phyloP scores from a whole-genome alignment of 1,139 yeast genomes.

The Candida sp. region DNA sequence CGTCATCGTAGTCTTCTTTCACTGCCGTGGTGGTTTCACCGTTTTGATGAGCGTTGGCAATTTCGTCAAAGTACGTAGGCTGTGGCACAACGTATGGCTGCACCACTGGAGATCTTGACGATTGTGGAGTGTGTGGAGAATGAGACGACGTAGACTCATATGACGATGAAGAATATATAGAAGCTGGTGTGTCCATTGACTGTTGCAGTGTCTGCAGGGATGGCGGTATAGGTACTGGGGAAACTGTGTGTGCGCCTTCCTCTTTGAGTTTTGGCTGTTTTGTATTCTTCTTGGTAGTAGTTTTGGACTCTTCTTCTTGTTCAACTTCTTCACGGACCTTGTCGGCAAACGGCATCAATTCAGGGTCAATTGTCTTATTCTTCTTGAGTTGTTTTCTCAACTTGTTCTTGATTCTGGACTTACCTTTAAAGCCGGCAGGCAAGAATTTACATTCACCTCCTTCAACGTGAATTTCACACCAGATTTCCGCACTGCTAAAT shows the following conservation, averaged over 20 bases:
- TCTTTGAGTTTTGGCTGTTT: constrained; percentile 3
- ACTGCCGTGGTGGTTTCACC: not conserved
- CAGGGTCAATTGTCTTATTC: constrained; percentile 17
- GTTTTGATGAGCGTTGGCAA: constrained; percentile 7
- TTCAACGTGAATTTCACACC: constrained; percentile 93
- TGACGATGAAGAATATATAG: constrained; percentile 11
- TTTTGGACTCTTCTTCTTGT: constrained; percentile 5
- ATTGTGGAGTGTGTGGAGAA: constrained; percentile 16
- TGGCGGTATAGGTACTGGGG: constrained; percentile 1
- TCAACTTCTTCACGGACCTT: constrained; percentile 16
- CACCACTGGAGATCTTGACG: constrained; percentile 15
- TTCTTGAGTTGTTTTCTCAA: constrained; percentile 39
- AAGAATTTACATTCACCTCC: constrained; percentile 76
- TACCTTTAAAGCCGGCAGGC: constrained; percentile 62
- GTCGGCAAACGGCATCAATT: constrained; percentile 17
- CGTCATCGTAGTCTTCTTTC: constrained; percentile 46
- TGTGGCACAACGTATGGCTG: constrained; percentile 9
- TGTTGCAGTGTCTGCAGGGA: constrained; percentile 3
- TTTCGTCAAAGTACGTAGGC: constrained; percentile 11
- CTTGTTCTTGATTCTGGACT: constrained; percentile 49
- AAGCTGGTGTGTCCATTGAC: constrained; percentile 15
- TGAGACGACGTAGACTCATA: constrained; percentile 11
- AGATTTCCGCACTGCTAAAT: constrained; percentile 77
- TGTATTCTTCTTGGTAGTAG: not conserved
- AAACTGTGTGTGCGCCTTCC: constrained; percentile 2